Conservation (phyloP, 2,329 filamentous ascomycete genomes). For the Colletotrichum theobromicola region DNA sequence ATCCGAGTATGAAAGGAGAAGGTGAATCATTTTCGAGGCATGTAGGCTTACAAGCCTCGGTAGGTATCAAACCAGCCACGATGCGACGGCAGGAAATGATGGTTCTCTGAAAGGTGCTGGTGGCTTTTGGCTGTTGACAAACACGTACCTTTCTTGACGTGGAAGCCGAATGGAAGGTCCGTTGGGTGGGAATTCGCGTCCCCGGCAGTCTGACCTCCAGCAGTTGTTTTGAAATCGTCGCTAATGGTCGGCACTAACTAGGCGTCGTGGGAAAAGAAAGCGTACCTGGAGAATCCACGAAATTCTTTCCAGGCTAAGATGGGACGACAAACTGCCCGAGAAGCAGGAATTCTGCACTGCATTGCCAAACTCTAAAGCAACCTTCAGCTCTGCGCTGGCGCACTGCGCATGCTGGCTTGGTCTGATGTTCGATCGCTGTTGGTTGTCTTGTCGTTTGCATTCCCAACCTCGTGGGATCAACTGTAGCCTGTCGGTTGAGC, state of each 20-base stretch:
- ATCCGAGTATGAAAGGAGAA: constrained; percentile 1
- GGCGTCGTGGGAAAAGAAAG: constrained; percentile 17
- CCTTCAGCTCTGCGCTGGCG: constrained; percentile 2
- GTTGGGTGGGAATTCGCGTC: not conserved
- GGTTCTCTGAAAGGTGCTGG: not conserved
- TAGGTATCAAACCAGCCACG: not conserved
- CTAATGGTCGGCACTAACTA: not conserved
- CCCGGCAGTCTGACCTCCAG: not conserved
- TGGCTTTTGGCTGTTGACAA: not conserved
- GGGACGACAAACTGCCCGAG: constrained; percentile 7
- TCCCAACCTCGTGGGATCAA: not conserved
- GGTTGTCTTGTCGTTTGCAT: not conserved
- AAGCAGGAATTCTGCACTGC: not conserved
- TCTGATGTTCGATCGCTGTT: not conserved
- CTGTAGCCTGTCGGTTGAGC: not conserved
- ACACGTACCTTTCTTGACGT: not conserved
- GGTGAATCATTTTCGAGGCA: not conserved
- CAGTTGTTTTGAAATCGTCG: not conserved
- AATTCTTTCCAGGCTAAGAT: constrained; percentile 2
- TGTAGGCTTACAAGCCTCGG: not conserved
- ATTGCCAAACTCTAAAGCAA: constrained; percentile 19
- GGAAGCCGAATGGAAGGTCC: not conserved
- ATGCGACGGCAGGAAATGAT: not conserved
- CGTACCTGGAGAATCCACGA: constrained; percentile 5
- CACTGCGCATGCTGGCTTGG: not conserved